Percentiles rank a stretch among this genome's conserved stretches.
Conservation (phyloP, 805 yeast species). For the Kodamaea sagamina region DNA sequence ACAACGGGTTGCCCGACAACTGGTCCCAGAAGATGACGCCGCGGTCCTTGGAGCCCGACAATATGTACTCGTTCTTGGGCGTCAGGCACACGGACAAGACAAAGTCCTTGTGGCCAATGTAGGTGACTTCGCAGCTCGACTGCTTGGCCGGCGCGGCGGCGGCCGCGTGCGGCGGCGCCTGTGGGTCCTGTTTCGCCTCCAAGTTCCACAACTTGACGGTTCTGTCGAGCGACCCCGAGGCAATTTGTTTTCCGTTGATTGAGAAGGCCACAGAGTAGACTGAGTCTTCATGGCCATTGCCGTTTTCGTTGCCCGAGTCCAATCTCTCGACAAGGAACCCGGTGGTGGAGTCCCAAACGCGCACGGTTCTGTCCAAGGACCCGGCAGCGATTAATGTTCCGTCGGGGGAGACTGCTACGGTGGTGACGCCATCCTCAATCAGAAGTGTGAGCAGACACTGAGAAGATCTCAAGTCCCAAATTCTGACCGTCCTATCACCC, state of each 20-base stretch:
- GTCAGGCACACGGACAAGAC: slow-evolving; percentile 93
- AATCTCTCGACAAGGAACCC: slow-evolving; percentile 90
- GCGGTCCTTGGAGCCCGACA: slow-evolving; percentile 95
- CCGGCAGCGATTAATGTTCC: slow-evolving; percentile 96
- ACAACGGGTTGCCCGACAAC: slow-evolving; percentile 82
- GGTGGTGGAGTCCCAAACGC: slow-evolving; percentile 95
- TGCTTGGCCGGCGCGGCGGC: slow-evolving; percentile 28
- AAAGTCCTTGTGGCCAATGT: slow-evolving; percentile 94
- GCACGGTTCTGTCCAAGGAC: slow-evolving; percentile 88
- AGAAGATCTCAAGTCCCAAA: slow-evolving; percentile 92
- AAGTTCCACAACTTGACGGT: slow-evolving; percentile 96
- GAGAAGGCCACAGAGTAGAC: slow-evolving; percentile 95
- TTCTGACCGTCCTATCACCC: slow-evolving; percentile 94
- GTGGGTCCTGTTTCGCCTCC: slow-evolving; percentile 50
- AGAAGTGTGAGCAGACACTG: slow-evolving; percentile 85
- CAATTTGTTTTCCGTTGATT: slow-evolving; percentile 86
- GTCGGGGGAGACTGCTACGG: slow-evolving; percentile 95
- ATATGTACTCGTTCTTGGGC: slow-evolving; percentile 86
- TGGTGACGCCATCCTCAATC: slow-evolving; percentile 97
- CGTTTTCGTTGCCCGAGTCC: slow-evolving; percentile 83
- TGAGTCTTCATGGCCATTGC: slow-evolving; percentile 94
- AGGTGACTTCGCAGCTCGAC: slow-evolving; percentile 83
- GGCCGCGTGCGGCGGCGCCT: slow-evolving; percentile 21
- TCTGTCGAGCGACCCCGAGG: slow-evolving; percentile 92
- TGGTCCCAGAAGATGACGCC: slow-evolving; percentile 98